A percentile compares a stretch with the other conserved stretches of the same genome.
Evolutionary conservation across 345 rosid genomes (phyloP).

Genomic region (Erodium maritimum): DNA sequence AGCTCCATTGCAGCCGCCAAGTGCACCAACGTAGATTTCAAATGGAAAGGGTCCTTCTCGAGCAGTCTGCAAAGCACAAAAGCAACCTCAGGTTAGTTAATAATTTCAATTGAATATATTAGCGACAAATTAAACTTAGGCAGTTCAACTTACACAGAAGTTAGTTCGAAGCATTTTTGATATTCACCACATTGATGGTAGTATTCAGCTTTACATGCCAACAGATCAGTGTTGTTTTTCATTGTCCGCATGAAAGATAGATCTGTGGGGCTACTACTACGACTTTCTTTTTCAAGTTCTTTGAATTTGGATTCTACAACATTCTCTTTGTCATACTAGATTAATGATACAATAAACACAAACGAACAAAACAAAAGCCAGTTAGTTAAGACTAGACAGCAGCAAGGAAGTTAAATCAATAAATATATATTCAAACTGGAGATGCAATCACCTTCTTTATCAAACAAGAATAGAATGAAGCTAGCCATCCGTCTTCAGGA

Average conservation of each 20-base stretch:
- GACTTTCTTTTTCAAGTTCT: conserved; percentile 71
- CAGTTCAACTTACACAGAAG: conserved; percentile 53
- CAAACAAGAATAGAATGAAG: conserved; percentile 89
- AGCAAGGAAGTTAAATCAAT: background rate
- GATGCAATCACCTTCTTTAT: conserved; percentile 50
- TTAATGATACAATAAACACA: conserved; percentile 1
- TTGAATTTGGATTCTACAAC: conserved; percentile 70
- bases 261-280: conserved; percentile 31
- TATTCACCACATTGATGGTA: conserved; percentile 93
- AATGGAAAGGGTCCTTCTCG: conserved; percentile 95
- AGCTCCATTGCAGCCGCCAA: conserved; percentile 93
- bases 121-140: conserved; percentile 9
- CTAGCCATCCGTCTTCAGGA: conserved; percentile 86
- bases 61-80: conserved; percentile 46
- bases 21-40: conserved; percentile 77
- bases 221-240: conserved; percentile 69
- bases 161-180: conserved; percentile 84
- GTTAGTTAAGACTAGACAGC: conserved; percentile 12
- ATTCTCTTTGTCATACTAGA: conserved; percentile 72
- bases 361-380: conserved; percentile 9
- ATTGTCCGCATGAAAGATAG: conserved; percentile 40
- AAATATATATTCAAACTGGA: conserved; percentile 7
- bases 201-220: conserved; percentile 95
- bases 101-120: conserved; percentile 5
- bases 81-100: conserved; percentile 10